Conservation (phyloP, 1,284 basidiomycete species). For the Sanghuangporus sanghuang region DNA sequence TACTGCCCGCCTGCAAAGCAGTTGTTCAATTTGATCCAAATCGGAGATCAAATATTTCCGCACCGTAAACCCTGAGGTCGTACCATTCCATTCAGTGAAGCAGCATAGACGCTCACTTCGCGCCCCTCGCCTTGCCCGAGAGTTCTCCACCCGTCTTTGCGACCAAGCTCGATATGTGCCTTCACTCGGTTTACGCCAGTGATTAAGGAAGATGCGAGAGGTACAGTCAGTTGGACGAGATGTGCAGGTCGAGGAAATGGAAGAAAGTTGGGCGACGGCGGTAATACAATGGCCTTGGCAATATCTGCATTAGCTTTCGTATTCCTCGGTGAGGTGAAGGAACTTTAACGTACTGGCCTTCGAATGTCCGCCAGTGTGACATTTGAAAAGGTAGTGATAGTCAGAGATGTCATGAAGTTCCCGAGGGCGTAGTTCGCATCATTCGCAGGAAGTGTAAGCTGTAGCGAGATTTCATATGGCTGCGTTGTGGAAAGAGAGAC, state of each 20-base stretch:
- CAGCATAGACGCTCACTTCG: conserved; percentile 61
- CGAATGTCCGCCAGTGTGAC: conserved; percentile 53
- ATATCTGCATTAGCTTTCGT: conserved; percentile 4
- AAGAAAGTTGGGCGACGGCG: conserved; percentile 31
- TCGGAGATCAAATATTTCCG: conserved; percentile 18
- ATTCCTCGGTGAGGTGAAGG: not conserved
- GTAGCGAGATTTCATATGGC: conserved; percentile 64
- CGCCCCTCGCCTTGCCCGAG: conserved; percentile 62
- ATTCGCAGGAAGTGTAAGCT: conserved; percentile 60
- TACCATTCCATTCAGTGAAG: conserved; percentile 53
- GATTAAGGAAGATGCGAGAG: conserved; percentile 48
- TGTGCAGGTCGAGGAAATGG: conserved; percentile 36
- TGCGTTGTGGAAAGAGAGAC: conserved; percentile 51
- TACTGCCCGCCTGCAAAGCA: conserved; percentile 52
- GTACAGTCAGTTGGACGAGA: conserved; percentile 43
- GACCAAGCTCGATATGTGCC: conserved; percentile 60
- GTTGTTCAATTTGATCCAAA: not conserved
- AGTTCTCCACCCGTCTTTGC: conserved; percentile 62
- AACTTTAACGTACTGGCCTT: conserved; percentile 49
- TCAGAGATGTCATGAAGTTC: conserved; percentile 73
- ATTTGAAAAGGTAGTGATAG: conserved; percentile 51
- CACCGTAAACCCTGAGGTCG: conserved; percentile 64
- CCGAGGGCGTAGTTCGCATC: conserved; percentile 65
- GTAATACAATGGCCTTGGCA: conserved; percentile 52
- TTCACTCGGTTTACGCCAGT: conserved; percentile 41